Evolutionary conservation across 2,329 filamentous ascomycete species (phyloP).

Genomic region (Phialophora chinensis): DNA sequence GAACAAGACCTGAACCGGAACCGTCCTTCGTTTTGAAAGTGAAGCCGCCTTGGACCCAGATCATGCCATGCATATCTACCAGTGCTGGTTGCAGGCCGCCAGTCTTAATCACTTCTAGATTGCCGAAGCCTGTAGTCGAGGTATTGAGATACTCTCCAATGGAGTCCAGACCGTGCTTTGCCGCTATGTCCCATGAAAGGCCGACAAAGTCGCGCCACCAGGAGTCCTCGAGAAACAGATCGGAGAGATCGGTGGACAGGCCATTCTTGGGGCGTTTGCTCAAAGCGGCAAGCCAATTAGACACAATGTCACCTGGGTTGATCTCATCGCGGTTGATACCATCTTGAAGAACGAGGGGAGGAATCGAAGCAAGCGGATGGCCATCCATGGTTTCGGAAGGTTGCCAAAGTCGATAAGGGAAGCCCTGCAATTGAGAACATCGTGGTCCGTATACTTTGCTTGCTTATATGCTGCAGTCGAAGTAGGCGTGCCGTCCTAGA

Average conservation of each 20-base stretch:
- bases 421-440: background rate
- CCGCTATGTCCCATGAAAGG: slow-evolving; percentile 12
- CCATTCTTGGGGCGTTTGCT: slow-evolving; percentile 11
- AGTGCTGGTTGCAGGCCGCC: slow-evolving; percentile 12
- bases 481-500: background rate
- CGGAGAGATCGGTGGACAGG: slow-evolving; percentile 10
- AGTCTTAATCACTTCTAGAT: slow-evolving; percentile 1
- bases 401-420: background rate
- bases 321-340: slow-evolving; percentile 8
- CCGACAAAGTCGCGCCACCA: slow-evolving; percentile 16
- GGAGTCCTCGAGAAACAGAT: slow-evolving; percentile 16
- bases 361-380: slow-evolving; percentile 19
- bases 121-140: slow-evolving; percentile 12
- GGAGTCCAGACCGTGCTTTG: slow-evolving; percentile 6
- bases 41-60: slow-evolving; percentile 17
- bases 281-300: slow-evolving; percentile 16
- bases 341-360: slow-evolving; percentile 3
- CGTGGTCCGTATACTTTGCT: background rate
- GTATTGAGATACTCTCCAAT: slow-evolving; percentile 6
- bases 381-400: slow-evolving; percentile 6
- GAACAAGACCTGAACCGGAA: slow-evolving; percentile 11
- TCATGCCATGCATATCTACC: slow-evolving; percentile 9
- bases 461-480: background rate
- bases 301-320: slow-evolving; percentile 7
- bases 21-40: slow-evolving; percentile 15